Evolutionary conservation across 208 protist genomes (phyloP), one percentile per base, ranked within the genome.

Genomic region (Acanthamoeba culbertsoni): DNA sequence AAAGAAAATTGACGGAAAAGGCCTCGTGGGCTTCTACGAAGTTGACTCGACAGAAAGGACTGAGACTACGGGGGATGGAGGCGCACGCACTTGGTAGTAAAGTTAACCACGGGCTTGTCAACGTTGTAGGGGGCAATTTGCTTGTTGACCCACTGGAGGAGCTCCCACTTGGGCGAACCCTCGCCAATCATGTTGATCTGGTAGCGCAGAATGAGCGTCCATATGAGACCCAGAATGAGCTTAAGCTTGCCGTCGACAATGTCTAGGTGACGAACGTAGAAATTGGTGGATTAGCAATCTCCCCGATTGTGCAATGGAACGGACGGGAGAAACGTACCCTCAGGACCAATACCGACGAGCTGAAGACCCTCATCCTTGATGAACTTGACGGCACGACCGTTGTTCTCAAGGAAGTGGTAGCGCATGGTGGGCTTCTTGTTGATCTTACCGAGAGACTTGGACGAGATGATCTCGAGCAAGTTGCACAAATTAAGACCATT

Each of bases 161-260:
- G 91, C 73, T 94, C 91, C 77, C 79, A 94, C 63, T 94, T 94
- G 48, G 91, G 91, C 42, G 91, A 94, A 43, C 91, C 91, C 73
- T 90, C 91, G 75, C 91, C 91, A 55, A 90, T 94, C 31, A 88
- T 62, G 62, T 94, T 91, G 68, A 93, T 88, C 73, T 94, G 93
- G 71, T 96, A 96, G 40, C 95, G 53, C 33, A 96, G 68, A 93
- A 96, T 96, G 33, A 96, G 53, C 14, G 95, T 96, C 95, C 95
- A 96, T 31, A 96, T 96, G 35, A 96, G 59, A 94, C 95, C 95
- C 31, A 96, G 92, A 42, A 96, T 96, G 7, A 96, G 91, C 59
- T 95, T 96, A 18, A 94, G 94, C 63, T 96, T 94, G 57, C 82
- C 68, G 63, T 96, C 94, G 1, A 94, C 88, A 43, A 96, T 95